A percentile compares a stretch with the other conserved stretches of the same genome.
Conservation (phyloP, 768 basidiomycete species). For the Lactifluus echinatus region DNA sequence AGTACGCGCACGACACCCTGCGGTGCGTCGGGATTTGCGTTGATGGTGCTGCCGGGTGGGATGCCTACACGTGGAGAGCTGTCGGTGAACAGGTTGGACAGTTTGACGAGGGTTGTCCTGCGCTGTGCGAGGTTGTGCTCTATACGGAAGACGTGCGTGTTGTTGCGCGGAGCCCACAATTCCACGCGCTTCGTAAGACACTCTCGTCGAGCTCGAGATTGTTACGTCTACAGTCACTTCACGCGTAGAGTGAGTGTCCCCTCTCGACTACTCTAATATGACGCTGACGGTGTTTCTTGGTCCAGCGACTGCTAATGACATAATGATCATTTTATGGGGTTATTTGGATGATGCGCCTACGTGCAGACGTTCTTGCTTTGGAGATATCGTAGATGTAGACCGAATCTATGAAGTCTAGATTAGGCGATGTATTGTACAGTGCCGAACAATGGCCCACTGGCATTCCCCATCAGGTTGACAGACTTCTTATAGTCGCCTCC, state of each 20-base stretch:
- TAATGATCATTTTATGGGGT: no score
- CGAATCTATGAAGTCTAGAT: no score
- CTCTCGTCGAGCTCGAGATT: neutral
- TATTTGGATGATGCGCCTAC: no score
- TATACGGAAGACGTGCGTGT: neutral
- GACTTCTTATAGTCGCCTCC: no score
- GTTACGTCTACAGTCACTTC: neutral
- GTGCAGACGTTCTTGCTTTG: no score
- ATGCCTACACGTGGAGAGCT: neutral
- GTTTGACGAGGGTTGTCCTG: slow-evolving; percentile 2
- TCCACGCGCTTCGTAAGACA: neutral
- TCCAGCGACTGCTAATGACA: no score
- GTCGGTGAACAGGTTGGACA: neutral
- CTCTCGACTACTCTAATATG: no score
- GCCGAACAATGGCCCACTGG: no score
- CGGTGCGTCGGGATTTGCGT: slow-evolving; percentile 7
- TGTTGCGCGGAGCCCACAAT: neutral
- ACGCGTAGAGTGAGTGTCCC: neutral
- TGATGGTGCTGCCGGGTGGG: neutral
- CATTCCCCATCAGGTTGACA: no score
- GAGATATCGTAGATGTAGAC: no score
- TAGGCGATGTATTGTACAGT: no score
- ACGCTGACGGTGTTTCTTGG: neutral
- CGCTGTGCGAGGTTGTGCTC: neutral
- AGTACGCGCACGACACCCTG: slow-evolving; percentile 3